Base-by-base conservation (phyloP, 148 eudicot species). In the Agrostemma githago region DNA sequence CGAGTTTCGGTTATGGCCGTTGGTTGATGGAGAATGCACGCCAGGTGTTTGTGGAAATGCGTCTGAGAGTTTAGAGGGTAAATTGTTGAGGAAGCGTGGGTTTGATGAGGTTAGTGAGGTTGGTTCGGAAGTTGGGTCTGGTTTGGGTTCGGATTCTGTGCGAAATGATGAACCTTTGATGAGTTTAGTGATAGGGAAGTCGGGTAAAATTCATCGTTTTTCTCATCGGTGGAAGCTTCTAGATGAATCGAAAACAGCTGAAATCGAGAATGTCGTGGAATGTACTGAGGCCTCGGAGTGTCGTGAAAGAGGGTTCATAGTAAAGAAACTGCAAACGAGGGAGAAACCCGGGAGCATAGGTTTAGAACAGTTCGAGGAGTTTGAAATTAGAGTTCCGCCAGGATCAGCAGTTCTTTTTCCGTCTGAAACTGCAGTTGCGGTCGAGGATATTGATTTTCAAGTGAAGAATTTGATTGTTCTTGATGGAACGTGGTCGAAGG, bases 401-500 rank as follows among this genome's bases (percentile, higher is more conserved):
- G 90, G 90, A 62, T 86, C 98, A 40, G 89, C 80, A 16, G 81
- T 93, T 9, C 85, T 93, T 11, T 93, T 93, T 72, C 98, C 98
- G 2, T 81, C 88, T 53, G 84, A 89, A 68, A 70, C 79, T 0
- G 79, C 96, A 26, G 78, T 88, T 59, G 76, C 82, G 4, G 60
- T 78, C 3, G 87, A 89, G 74, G 82, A 53, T 26, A 46, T 89
- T 39, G 76, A 79, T 72, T 87, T 87, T 11, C 83, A 85, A 68
- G 96, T 93, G 78, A 89, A 84, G 80, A 93, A 90, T 69, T 76
- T 93, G 85, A 93, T 93, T 79, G 94, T 93, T 48, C 80, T 93
- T 78, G 98, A 93, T 75, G 96, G 96, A 46, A 93, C 98, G 2
- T 93, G 98, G 98, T 75, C 89, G 2, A 90, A 93, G 83, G 96